Conservation (phyloP, 768 basidiomycete genomes). For the Podaxis pistillaris region DNA sequence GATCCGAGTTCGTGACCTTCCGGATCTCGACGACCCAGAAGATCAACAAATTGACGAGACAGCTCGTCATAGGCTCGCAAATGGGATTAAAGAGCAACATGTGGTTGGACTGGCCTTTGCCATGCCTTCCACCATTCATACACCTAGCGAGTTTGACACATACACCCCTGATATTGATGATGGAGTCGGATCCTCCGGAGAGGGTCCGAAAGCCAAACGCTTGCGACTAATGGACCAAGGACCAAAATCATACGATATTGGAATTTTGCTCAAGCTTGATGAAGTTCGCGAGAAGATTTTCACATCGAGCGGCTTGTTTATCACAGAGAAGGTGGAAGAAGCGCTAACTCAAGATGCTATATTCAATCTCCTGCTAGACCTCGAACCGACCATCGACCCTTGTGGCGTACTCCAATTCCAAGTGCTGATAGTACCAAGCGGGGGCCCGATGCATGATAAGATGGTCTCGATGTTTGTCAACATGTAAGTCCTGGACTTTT, state of each 20-base stretch:
- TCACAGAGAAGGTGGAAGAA: not conserved
- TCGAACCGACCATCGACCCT: not conserved
- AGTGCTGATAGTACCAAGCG: not conserved
- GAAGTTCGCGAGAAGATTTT: not conserved
- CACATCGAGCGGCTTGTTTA: not conserved
- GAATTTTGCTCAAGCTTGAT: not conserved
- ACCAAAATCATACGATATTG: constrained; percentile 6
- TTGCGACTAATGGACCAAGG: not conserved
- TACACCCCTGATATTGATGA: not conserved
- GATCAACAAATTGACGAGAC: not conserved
- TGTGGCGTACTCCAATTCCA: not conserved
- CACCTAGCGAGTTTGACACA: not conserved
- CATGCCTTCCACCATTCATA: not conserved
- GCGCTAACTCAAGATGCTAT: not conserved
- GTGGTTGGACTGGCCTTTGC: constrained; percentile 5
- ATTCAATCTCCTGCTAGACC: constrained; percentile 4
- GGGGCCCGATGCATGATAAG: not conserved
- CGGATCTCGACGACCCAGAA: constrained; percentile 1
- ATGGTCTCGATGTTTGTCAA: not conserved
- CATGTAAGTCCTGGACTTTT: not conserved
- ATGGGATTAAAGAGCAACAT: constrained; percentile 1
- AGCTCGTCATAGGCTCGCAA: not conserved
- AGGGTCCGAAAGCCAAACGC: not conserved
- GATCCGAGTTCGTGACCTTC: not conserved
- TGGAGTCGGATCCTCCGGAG: not conserved